Evolutionary conservation across 1,284 basidiomycete genomes (phyloP), one percentile per base, ranked within the genome.

Genomic region (Porogramme epimiltina): DNA sequence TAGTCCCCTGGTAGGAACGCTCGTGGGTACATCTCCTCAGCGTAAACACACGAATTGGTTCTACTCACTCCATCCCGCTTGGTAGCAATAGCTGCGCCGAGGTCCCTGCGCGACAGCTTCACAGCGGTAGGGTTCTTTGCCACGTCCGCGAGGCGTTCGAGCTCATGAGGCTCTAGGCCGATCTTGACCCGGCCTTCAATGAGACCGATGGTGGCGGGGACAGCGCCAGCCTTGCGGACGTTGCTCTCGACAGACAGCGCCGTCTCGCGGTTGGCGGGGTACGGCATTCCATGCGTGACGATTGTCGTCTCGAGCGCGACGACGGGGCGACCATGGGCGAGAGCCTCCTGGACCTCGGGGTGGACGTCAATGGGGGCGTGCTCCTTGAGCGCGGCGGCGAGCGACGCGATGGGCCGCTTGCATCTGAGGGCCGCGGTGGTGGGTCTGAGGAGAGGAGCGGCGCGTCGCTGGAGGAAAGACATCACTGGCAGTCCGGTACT

Each of bases 161-260:
- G 75, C 62, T 98, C 83, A 2, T 69, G 53, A 3, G 74, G 66
- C 16, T 82, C 73, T 34, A 99, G 73, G 0, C 97, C 97, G 56
- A 99, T 84, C 69, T 95, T 93, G 55, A 97, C 80, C 24, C 85
- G 80, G 8, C 96, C 96, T 26, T 79, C 78, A 31, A 98, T 76
- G 37, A 99, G 70, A 3, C 89, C 96, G 54, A 98, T 91, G 0
- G 95, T 98, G 0, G 96, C 95, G 2, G 97, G 97, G 15, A 89
- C 77, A 9, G 87, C 87, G 3, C 89, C 89, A 31, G 82, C 81
- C 6, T 80, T 77, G 56, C 91, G 78, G n/a, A 98, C 85, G 48
- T 93, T 89, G 10, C 69, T 67, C 68, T 97, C 93, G 18, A 95
- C 77, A 6, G 87, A 86, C 22, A 74, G 73, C 0, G 92, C 88